Evolutionary conservation across 306 rosid genomes (phyloP), one percentile per base, ranked within the genome.

Genomic region (Malus sieversii): DNA sequence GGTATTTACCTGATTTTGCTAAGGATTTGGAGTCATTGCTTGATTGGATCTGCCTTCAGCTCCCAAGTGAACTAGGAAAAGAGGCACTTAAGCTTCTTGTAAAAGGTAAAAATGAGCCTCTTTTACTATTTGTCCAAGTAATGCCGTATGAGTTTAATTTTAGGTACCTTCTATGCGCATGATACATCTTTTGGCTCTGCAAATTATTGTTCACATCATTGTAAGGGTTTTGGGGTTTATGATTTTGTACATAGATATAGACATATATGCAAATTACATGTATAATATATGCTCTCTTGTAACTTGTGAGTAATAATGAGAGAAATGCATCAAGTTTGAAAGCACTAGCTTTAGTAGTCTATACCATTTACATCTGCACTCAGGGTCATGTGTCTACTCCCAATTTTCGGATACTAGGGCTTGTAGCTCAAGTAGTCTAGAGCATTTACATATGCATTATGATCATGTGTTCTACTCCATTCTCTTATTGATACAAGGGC

Each of bases 21-120:
- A 92, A 95, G 84, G 97, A 95, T 81, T 82, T 90, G 72, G 99
- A 95, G 70, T 92, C 99, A 20, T 78, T 95, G 78, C 81, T 95
- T 68, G 97, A 95, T 65, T 95, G 99, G 99, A 85, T 92, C 51
- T 92, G 97, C 86, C 97, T 95, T 63, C 97, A 92, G 61, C 80
- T 95, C 78, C 99, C 99, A 53, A 84, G 85, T 88, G 97, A 92
- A 77, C 74, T 84, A 5, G 91, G 96, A 68, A 95, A 95, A 88
- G 93, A 92, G 85, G 97, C 97, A 72, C 84, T 95, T 44, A 87
- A 85, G 73, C 85, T 86, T 72, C 83, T 95, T 67, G 97, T 89
- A 84, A 80, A 76, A 61, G 88, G 85, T 32, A 84, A 85, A 85
- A 82, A 59, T 5, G 87, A 89, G 40, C 78, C 92, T 59, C 84